A percentile compares a stretch with the other conserved stretches of the same genome.
Conservation (phyloP, 345 rosid species). For the Eucalyptus paniculata region DNA sequence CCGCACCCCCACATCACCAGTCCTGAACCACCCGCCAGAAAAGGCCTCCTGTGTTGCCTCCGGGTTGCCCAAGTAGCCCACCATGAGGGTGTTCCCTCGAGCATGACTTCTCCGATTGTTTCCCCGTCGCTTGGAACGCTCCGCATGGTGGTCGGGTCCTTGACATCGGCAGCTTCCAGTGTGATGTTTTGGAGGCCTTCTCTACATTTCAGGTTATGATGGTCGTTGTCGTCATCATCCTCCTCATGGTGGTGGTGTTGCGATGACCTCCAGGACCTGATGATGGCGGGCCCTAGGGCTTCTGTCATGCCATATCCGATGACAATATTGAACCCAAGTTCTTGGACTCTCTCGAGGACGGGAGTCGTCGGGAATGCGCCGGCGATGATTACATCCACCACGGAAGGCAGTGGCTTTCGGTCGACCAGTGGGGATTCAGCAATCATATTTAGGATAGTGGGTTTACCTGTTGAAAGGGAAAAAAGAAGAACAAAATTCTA, state of each 20-base stretch:
- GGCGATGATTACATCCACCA: constrained; percentile 21
- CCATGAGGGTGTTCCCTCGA: constrained; percentile 44
- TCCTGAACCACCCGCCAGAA: constrained; percentile 46
- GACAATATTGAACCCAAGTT: constrained; percentile 26
- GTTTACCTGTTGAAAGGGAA: neutral
- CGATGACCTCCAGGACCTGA: constrained; percentile 13
- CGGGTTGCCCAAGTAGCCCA: constrained; percentile 36
- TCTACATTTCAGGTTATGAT: neutral
- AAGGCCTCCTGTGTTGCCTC: constrained; percentile 35
- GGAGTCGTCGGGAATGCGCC: constrained; percentile 11
- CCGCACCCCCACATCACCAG: constrained; percentile 43
- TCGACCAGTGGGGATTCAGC: neutral
- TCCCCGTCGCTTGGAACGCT: constrained; percentile 41
- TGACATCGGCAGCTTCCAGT: constrained; percentile 35
- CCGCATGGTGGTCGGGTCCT: constrained; percentile 28
- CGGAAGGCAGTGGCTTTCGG: neutral
- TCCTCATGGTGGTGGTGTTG: neutral
- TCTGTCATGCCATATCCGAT: constrained; percentile 57
- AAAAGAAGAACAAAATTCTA: neutral
- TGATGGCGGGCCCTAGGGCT: constrained; percentile 28
- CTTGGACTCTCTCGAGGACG: constrained; percentile 10
- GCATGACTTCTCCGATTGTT: constrained; percentile 48
- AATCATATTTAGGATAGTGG: constrained; percentile 22
- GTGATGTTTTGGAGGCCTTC: constrained; percentile 19
- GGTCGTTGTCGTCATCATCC: neutral